These are phyloP conservation scores for Alternaria infectoria DNA, from an alignment of 2,329 filamentous ascomycete genomes.

Conservation along the genomic window DNA sequence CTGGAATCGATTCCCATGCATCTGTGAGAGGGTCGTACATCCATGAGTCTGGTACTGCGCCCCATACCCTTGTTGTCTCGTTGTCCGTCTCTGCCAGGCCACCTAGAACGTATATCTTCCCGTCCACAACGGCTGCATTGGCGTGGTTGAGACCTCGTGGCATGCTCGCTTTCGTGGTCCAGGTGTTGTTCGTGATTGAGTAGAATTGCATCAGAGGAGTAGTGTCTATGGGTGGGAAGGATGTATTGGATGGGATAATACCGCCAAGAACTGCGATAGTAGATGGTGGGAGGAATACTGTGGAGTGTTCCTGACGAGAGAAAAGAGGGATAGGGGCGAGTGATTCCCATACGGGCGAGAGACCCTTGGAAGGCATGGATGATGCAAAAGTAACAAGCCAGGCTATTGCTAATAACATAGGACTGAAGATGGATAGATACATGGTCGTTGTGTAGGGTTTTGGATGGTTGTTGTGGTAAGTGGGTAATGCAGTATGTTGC, in stretches of 20 bases:
- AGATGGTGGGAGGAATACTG: constrained; percentile 24
- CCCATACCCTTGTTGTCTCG: constrained; percentile 13
- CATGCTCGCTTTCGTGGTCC: constrained; percentile 20
- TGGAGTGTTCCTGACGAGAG: constrained; percentile 35
- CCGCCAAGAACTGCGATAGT: constrained; percentile 33
- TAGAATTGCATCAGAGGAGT: constrained; percentile 30
- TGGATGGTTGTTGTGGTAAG: neutral
- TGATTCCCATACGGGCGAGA: constrained; percentile 12
- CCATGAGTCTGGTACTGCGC: constrained; percentile 14
- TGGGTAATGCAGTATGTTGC: neutral
- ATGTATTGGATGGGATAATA: constrained; percentile 15
- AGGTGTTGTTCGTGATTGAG: constrained; percentile 22
- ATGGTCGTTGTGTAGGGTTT: neutral
- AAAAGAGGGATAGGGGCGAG: constrained; percentile 22
- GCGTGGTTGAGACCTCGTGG: constrained; percentile 32
- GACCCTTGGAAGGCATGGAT: neutral
- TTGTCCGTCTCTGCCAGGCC: constrained; percentile 19
- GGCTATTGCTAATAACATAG: neutral
- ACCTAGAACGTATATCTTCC: constrained; percentile 33
- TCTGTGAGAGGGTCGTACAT: constrained; percentile 22
- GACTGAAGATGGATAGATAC: neutral
- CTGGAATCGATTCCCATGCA: constrained; percentile 12
- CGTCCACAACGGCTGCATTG: constrained; percentile 28
- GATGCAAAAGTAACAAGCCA: neutral
- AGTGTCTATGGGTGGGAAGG: constrained; percentile 12